A percentile compares a stretch with the other conserved stretches of the same genome.
phyloP scores from a whole-genome alignment of 129 eudicot species.

The Tagetes patula region DNA sequence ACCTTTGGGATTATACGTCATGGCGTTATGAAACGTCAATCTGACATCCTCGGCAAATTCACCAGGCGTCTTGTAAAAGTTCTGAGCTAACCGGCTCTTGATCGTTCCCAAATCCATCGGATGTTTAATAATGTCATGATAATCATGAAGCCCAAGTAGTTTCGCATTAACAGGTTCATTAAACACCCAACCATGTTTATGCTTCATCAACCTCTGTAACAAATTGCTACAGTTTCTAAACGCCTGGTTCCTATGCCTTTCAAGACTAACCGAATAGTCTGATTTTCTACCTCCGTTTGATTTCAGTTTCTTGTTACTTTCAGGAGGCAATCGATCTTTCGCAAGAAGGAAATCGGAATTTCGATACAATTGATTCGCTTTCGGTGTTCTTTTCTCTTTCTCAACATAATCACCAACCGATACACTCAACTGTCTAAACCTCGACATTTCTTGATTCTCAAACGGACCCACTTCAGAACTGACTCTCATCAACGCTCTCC shows the following conservation, averaged over 20 bases:
- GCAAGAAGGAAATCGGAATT: conserved; percentile 78
- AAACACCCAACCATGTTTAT: conserved; percentile 52
- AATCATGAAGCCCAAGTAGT: conserved; percentile 42
- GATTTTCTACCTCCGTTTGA: conserved; percentile 52
- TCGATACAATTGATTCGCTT: conserved; percentile 72
- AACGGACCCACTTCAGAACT: conserved; percentile 56
- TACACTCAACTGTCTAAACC: conserved; percentile 55
- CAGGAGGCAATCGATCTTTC: conserved; percentile 82
- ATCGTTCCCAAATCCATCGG: conserved; percentile 66
- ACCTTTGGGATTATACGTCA: conserved; percentile 46
- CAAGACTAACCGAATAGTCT: conserved; percentile 38
- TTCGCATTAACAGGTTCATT: conserved; percentile 50
- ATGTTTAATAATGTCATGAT: conserved; percentile 42
- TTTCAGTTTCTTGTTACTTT: conserved; percentile 61
- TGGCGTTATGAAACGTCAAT: conserved; percentile 47
- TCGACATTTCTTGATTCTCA: conserved; percentile 36
- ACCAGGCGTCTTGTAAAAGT: conserved; percentile 33
- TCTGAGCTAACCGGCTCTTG: conserved; percentile 39
- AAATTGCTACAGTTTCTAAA: conserved; percentile 63
- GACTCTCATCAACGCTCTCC: conserved; percentile 46
- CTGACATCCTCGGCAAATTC: conserved; percentile 55
- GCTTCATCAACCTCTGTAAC: conserved; percentile 59
- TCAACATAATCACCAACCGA: conserved; percentile 57
- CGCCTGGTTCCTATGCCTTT: conserved; percentile 51
- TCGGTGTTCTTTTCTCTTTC: conserved; percentile 94